Conservation (phyloP, 495 filamentous ascomycete species). For the Viridothelium virens region DNA sequence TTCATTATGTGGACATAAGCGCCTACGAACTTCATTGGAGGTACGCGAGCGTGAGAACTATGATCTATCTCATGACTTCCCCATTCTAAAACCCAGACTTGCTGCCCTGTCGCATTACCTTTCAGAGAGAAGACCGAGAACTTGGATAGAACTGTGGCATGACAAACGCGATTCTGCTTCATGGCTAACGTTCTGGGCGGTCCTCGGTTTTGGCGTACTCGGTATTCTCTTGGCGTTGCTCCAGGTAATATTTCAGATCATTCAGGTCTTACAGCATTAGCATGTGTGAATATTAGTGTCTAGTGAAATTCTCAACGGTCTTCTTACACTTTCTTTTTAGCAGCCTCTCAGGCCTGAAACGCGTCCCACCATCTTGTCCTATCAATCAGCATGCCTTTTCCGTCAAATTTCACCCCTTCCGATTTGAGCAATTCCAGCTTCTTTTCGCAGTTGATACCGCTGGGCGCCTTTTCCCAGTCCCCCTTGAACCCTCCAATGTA, state of each 20-base stretch:
- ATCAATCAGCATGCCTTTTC: conserved; percentile 38
- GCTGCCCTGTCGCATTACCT: conserved; percentile 11
- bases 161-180: conserved; percentile 19
- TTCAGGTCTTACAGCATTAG: conserved; percentile 17
- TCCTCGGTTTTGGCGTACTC: conserved; percentile 15
- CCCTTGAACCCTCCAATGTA: conserved; percentile 44
- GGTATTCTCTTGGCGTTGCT: conserved; percentile 17
- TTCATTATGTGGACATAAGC: background rate
- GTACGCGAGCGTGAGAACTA: too few relatives aligned
- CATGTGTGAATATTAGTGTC: background rate
- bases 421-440: conserved; percentile 41
- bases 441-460: conserved; percentile 40
- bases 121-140: conserved; percentile 13
- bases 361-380: conserved; percentile 34
- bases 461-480: conserved; percentile 43
- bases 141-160: conserved; percentile 21
- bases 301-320: background rate
- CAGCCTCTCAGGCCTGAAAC: conserved; percentile 24
- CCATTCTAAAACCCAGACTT: conserved; percentile 19
- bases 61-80: conserved; percentile 15
- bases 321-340: background rate
- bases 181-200: conserved; percentile 20
- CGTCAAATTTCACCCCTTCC: conserved; percentile 46
- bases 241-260: conserved; percentile 21
- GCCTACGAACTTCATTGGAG: background rate